phyloP scores from a whole-genome alignment of 2,329 filamentous ascomycete species.

The Alternaria arborescens region DNA sequence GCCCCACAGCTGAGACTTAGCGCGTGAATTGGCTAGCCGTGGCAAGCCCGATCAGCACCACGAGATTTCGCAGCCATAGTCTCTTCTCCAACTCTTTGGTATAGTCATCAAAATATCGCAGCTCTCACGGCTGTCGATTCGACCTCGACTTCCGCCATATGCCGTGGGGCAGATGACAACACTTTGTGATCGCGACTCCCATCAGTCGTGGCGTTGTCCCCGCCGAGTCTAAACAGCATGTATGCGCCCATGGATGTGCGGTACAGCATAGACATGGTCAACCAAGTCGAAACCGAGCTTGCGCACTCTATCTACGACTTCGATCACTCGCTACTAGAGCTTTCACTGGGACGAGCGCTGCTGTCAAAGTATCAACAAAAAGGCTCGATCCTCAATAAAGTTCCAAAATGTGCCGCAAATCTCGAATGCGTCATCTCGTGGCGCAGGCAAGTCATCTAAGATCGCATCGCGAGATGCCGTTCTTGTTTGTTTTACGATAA shows the following conservation, averaged over 20 bases:
- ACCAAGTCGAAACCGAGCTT: background rate
- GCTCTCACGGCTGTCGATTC: conserved; percentile 24
- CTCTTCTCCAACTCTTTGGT: conserved; percentile 25
- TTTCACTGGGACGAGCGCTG: background rate
- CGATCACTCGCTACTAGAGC: background rate
- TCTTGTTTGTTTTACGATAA: background rate
- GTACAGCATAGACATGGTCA: background rate
- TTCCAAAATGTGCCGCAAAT: background rate
- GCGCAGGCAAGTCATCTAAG: background rate
- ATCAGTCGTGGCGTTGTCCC: background rate
- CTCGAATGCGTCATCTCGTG: background rate
- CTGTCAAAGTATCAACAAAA: background rate
- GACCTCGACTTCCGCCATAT: conserved; percentile 28
- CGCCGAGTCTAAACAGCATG: background rate
- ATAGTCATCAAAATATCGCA: conserved; percentile 28
- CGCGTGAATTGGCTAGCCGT: conserved; percentile 1
- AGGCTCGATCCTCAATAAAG: background rate
- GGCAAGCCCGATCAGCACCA: background rate
- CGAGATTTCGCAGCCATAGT: background rate
- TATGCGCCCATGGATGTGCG: background rate
- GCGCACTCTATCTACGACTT: background rate
- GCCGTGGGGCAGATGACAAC: background rate
- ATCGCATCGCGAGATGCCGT: background rate
- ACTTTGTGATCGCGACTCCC: background rate
- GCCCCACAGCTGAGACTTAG: conserved; percentile 12